phyloP scores from a whole-genome alignment of 306 rosid genomes.

The Vigna unguiculata region DNA sequence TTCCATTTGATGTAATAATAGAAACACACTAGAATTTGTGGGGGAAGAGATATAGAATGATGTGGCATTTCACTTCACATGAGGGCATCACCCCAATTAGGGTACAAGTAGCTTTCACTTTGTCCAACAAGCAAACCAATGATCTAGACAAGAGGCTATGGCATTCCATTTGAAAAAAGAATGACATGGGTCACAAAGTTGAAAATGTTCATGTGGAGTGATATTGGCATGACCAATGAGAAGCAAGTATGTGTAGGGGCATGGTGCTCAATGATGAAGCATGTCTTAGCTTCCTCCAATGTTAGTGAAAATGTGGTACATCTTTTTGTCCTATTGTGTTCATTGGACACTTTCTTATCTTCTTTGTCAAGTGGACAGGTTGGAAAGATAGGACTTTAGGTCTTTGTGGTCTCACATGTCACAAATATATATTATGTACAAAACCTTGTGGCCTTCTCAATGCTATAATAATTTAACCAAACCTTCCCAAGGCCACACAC shows the following conservation, averaged over 20 bases:
- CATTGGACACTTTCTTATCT: conserved; percentile 36
- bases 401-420: conserved; percentile 29
- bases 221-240: neutral
- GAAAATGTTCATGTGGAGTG: conserved; percentile 26
- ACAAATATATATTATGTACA: conserved; percentile 11
- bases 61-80: conserved; percentile 17
- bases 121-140: neutral
- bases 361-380: conserved; percentile 36
- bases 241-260: neutral
- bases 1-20: conserved; percentile 24
- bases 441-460: conserved; percentile 4
- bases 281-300: conserved; percentile 5
- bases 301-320: conserved; percentile 35
- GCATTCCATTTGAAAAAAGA: conserved; percentile 22
- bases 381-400: conserved; percentile 38
- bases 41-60: conserved; percentile 19
- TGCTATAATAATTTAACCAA: conserved; percentile 6
- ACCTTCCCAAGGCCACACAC: neutral
- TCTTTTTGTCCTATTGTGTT: conserved; percentile 7
- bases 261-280: conserved; percentile 19
- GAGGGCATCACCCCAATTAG: conserved; percentile 18
- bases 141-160: neutral
- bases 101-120: conserved; percentile 16
- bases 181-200: conserved; percentile 8
- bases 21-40: neutral